Evolutionary conservation across 2,329 filamentous ascomycete species (phyloP).

Genomic region (Phaeosphaeriaceae sp.): DNA sequence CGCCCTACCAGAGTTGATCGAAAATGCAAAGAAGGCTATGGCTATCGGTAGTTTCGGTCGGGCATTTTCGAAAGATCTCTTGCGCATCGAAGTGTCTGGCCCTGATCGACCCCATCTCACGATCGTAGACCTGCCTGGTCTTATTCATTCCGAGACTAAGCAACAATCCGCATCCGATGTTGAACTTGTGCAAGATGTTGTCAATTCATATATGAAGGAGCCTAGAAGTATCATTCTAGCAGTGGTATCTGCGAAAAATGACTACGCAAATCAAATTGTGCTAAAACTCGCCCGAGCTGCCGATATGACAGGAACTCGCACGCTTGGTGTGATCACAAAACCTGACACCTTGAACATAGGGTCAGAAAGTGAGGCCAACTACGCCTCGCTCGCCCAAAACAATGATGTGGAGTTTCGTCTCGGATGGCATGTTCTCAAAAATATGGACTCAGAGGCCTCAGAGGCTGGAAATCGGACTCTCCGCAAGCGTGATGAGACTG

Average conservation of each 20-base stretch:
- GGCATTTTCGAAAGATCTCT: conserved; percentile 17
- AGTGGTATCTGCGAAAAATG: conserved; percentile 51
- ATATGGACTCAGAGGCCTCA: conserved; percentile 29
- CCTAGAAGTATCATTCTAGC: conserved; percentile 52
- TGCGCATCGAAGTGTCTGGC: conserved; percentile 20
- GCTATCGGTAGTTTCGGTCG: conserved; percentile 25
- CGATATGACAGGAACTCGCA: conserved; percentile 54
- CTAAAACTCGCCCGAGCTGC: conserved; percentile 45
- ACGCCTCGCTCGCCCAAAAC: conserved; percentile 34
- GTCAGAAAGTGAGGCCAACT: conserved; percentile 26
- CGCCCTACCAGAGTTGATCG: conserved; percentile 35
- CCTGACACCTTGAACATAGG: conserved; percentile 49
- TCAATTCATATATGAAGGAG: conserved; percentile 47
- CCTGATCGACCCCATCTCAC: conserved; percentile 18
- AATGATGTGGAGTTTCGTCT: conserved; percentile 34
- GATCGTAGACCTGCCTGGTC: conserved; percentile 59
- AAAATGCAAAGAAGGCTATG: conserved; percentile 59
- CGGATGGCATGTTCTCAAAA: conserved; percentile 44
- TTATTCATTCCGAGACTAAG: conserved; percentile 57
- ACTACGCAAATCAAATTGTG: conserved; percentile 49
- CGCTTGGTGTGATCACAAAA: conserved; percentile 63
- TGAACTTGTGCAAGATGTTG: conserved; percentile 54
- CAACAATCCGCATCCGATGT: conserved; percentile 55
- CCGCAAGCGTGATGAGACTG: conserved; percentile 14
- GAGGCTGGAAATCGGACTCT: conserved; percentile 16